These are phyloP conservation scores for Cerrena zonata DNA, from an alignment of 1,284 basidiomycete species.

Conservation along the genomic window DNA sequence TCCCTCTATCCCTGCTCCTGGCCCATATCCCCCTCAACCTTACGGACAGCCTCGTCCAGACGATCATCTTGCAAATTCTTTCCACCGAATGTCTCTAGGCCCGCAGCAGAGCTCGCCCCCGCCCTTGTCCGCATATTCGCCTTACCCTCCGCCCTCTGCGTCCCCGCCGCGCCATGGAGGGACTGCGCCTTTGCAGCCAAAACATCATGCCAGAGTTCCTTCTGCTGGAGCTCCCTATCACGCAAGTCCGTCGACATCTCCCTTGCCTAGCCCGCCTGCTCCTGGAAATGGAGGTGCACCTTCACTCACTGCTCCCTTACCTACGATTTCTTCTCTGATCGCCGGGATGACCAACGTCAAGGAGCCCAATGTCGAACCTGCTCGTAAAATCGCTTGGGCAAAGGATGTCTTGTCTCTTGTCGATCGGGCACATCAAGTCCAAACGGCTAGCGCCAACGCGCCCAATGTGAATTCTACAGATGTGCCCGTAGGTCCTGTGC, in stretches of 20 bases:
- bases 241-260: neutral
- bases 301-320: slow-evolving; percentile 60
- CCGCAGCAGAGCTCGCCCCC: neutral
- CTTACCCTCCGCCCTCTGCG: slow-evolving; percentile 5
- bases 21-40: slow-evolving; percentile 12
- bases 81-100: slow-evolving; percentile 17
- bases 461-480: slow-evolving; percentile 37
- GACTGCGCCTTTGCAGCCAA: slow-evolving; percentile 17
- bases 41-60: neutral
- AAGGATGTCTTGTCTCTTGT: slow-evolving; percentile 77
- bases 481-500: slow-evolving; percentile 39
- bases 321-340: slow-evolving; percentile 50
- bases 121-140: neutral
- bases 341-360: slow-evolving; percentile 44
- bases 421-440: slow-evolving; percentile 46
- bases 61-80: slow-evolving; percentile 13
- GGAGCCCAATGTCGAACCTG: slow-evolving; percentile 47
- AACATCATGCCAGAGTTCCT: slow-evolving; percentile 2
- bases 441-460: slow-evolving; percentile 22
- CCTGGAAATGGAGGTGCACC: no score
- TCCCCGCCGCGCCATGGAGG: slow-evolving; percentile 5
- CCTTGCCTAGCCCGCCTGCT: slow-evolving; percentile 8
- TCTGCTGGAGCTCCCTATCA: neutral
- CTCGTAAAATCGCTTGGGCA: slow-evolving; percentile 66
- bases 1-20: slow-evolving; percentile 22